phyloP scores from a whole-genome alignment of 164 flowering plant genomes.

The Chloranthus sessilifolius region DNA sequence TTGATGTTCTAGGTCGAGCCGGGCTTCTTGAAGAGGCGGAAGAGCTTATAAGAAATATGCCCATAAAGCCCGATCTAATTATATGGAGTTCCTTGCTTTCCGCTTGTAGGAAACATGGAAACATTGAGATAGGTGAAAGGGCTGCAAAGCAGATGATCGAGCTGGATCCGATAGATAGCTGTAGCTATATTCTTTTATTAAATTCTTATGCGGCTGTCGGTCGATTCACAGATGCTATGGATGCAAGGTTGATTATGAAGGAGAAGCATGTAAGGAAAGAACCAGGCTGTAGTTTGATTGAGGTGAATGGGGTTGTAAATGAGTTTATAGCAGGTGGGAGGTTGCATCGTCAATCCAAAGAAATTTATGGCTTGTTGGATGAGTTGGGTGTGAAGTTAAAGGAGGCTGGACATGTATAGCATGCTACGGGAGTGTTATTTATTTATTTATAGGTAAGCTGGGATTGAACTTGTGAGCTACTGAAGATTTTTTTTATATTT shows the following conservation, averaged over 20 bases:
- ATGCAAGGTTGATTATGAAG: slow-evolving; percentile 48
- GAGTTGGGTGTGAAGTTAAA: slow-evolving; percentile 17
- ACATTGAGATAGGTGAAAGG: slow-evolving; percentile 42
- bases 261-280: slow-evolving; percentile 33
- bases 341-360: slow-evolving; percentile 35
- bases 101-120: slow-evolving; percentile 45
- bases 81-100: slow-evolving; percentile 69
- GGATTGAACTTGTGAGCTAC: too few species aligned
- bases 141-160: slow-evolving; percentile 36
- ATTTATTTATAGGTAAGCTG: too few species aligned
- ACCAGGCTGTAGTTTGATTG: slow-evolving; percentile 68
- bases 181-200: slow-evolving; percentile 51
- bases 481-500: too few species aligned
- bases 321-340: slow-evolving; percentile 62
- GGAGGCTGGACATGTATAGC: slow-evolving; percentile 10
- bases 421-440: too few species aligned
- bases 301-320: slow-evolving; percentile 56
- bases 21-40: slow-evolving; percentile 61
- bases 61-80: slow-evolving; percentile 43
- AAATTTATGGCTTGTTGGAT: slow-evolving; percentile 37
- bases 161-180: slow-evolving; percentile 38
- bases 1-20: slow-evolving; percentile 54
- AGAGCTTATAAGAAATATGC: slow-evolving; percentile 49
- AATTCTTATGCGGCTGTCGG: slow-evolving; percentile 45
- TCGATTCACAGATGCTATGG: slow-evolving; percentile 40